A percentile compares a stretch with the other conserved stretches of the same genome.
Evolutionary conservation across 257 asterid species (phyloP).

Genomic region (Primulina eburnea): DNA sequence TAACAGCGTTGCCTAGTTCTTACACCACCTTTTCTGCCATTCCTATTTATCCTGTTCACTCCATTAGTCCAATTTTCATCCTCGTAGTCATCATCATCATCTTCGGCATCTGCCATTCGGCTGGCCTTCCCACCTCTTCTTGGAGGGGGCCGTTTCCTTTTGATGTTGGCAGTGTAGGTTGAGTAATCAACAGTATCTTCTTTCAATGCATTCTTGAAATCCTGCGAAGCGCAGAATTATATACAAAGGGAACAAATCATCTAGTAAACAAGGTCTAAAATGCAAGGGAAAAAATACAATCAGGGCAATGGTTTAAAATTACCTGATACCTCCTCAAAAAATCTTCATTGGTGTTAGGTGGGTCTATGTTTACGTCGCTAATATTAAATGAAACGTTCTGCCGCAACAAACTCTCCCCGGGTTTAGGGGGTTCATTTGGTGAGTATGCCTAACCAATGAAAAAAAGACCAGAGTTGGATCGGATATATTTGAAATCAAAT

Average conservation of each 20-base stretch:
- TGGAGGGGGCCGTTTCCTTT: slow-evolving; percentile 52
- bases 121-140: slow-evolving; percentile 43
- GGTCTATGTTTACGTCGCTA: slow-evolving; percentile 59
- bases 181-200: slow-evolving; percentile 66
- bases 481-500: slow-evolving; percentile 16
- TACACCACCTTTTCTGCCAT: slow-evolving; percentile 46
- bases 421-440: slow-evolving; percentile 75
- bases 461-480: slow-evolving; percentile 13
- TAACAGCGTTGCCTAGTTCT: slow-evolving; percentile 62
- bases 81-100: slow-evolving; percentile 28
- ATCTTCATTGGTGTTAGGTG: slow-evolving; percentile 62
- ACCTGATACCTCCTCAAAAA: slow-evolving; percentile 84
- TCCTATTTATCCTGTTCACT: slow-evolving; percentile 39
- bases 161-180: slow-evolving; percentile 59
- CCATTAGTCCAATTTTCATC: slow-evolving; percentile 54
- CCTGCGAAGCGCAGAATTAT: slow-evolving; percentile 32
- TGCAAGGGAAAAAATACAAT: neutral
- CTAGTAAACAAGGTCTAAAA: neutral
- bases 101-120: slow-evolving; percentile 31
- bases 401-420: slow-evolving; percentile 65
- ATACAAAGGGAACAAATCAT: neutral
- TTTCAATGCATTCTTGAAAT: slow-evolving; percentile 55
- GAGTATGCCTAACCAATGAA: slow-evolving; percentile 57
- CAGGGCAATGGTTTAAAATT: neutral
- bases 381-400: slow-evolving; percentile 63